These are phyloP conservation scores for Fusarium camptoceras DNA, from an alignment of 2,329 filamentous ascomycete species.

Conservation along the genomic window DNA sequence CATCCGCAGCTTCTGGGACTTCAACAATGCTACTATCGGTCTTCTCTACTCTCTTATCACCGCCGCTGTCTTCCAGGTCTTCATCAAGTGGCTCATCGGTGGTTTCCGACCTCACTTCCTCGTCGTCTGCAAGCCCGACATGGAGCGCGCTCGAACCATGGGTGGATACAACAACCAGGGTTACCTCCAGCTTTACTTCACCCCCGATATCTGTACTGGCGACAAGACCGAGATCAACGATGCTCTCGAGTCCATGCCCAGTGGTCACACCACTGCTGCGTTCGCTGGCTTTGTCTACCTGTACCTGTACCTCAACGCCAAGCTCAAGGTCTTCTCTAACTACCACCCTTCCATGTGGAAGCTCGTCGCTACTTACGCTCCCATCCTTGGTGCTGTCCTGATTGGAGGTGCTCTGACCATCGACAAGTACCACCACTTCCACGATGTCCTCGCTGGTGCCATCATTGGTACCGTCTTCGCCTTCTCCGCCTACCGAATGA, in stretches of 20 bases:
- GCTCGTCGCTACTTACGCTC: slow-evolving; percentile 71
- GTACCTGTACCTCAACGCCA: slow-evolving; percentile 80
- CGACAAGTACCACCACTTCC: slow-evolving; percentile 81
- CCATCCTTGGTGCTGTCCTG: slow-evolving; percentile 73
- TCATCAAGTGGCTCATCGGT: slow-evolving; percentile 80
- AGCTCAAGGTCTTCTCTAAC: slow-evolving; percentile 80
- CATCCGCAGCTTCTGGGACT: slow-evolving; percentile 75
- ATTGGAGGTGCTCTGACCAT: slow-evolving; percentile 78
- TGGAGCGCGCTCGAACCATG: slow-evolving; percentile 26
- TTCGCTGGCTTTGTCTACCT: slow-evolving; percentile 79
- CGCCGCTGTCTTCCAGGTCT: slow-evolving; percentile 81
- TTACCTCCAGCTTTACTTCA: slow-evolving; percentile 73
- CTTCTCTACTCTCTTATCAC: slow-evolving; percentile 77
- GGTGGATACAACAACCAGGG: slow-evolving; percentile 62
- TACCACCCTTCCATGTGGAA: slow-evolving; percentile 82
- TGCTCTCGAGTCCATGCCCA: slow-evolving; percentile 76
- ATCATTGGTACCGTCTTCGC: slow-evolving; percentile 74
- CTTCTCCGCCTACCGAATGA: slow-evolving; percentile 74
- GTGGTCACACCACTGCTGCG: slow-evolving; percentile 78
- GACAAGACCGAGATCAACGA: slow-evolving; percentile 74
- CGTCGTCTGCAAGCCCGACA: slow-evolving; percentile 72
- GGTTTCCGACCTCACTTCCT: slow-evolving; percentile 80
- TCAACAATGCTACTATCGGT: slow-evolving; percentile 77
- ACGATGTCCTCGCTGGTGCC: slow-evolving; percentile 75
- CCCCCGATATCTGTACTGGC: slow-evolving; percentile 76